Evolutionary conservation across 2,329 filamentous ascomycete genomes (phyloP), one percentile per base, ranked within the genome.

Genomic region (Capronia americana): DNA sequence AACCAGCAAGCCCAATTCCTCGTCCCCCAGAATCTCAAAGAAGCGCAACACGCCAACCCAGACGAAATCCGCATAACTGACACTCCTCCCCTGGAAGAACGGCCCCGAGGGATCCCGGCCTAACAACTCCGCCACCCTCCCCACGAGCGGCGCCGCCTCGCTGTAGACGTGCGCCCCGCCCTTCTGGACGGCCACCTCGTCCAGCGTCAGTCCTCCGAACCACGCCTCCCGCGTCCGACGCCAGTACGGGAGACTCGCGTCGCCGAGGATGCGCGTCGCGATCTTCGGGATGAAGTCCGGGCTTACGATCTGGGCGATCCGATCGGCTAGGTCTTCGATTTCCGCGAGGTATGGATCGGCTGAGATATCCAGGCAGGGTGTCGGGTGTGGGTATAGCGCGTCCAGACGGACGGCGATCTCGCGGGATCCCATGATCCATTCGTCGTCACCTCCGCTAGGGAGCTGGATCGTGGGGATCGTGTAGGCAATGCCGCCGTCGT

Each of bases 381-480:
- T 3, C 17, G 30, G 30, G 20, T 38, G 10, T 10, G 61, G 61
- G 30, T 63, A 63, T 5, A 44, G 24, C 14, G 14, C 6, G 23
- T 63, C 61, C 12, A 63, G 50, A 20, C 54, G 51, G 14, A 11
- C 17, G 24, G 53, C 53, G 38, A 63, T 63, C 24, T 44, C 23
- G 20, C 5, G 20, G 11, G 61, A 63, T n/a, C 57, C 61, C 61
- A 57, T 63, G 34, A 63, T 46, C 51, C 54, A 63, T 48, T 50
- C 54, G 38, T n/a, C n/a, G n/a, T n/a, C n/a, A n/a, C n/a, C n/a
- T n/a, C 61, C 53, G 23, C 4, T 1, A 6, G 34, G 20, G 5
- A 63, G 30, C 32, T 63, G 51, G 24, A 63, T 63, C 7, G 61
- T 57, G 12, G 61, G 61, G 44, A 56, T 8, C 23, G 61, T 63